phyloP scores from a whole-genome alignment of 495 filamentous ascomycete genomes.

The Penicillium parvum region DNA sequence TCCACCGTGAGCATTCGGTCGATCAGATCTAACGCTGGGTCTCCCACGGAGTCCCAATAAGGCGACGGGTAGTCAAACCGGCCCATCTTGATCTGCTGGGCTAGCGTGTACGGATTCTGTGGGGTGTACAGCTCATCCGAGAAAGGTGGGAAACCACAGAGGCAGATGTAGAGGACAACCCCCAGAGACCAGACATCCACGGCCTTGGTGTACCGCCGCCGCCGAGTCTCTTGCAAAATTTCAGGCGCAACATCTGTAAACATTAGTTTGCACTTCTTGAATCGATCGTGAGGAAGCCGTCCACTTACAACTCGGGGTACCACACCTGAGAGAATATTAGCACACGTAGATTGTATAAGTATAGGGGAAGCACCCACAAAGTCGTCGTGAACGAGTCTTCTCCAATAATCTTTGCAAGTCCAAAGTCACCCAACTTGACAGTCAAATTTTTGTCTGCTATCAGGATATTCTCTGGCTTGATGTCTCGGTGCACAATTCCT shows the following conservation, averaged over 20 bases:
- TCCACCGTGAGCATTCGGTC: slow-evolving; percentile 92
- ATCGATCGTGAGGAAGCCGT: not conserved
- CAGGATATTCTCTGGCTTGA: slow-evolving; percentile 98
- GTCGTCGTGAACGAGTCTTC: slow-evolving; percentile 98
- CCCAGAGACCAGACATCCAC: slow-evolving; percentile 97
- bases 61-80: slow-evolving; percentile 93
- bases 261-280: slow-evolving; percentile 14
- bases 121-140: slow-evolving; percentile 79
- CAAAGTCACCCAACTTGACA: slow-evolving; percentile 95
- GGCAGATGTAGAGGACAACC: slow-evolving; percentile 97
- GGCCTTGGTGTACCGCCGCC: slow-evolving; percentile 86
- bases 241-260: slow-evolving; percentile 87
- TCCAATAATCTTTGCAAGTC: slow-evolving; percentile 96
- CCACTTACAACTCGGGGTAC: slow-evolving; percentile 79
- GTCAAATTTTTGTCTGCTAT: slow-evolving; percentile 75
- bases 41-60: slow-evolving; percentile 93
- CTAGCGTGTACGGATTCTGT: slow-evolving; percentile 79
- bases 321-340: slow-evolving; percentile 54
- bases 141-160: slow-evolving; percentile 97
- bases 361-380: slow-evolving; percentile 48
- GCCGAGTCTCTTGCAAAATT: slow-evolving; percentile 72
- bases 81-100: slow-evolving; percentile 85
- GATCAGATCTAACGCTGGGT: slow-evolving; percentile 88
- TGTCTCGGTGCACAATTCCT: slow-evolving; percentile 95
- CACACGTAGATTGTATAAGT: not conserved